A percentile compares a stretch with the other conserved stretches of the same genome.
Conservation (phyloP, 2,329 filamentous ascomycete species). For the Trichoderma koningii region DNA sequence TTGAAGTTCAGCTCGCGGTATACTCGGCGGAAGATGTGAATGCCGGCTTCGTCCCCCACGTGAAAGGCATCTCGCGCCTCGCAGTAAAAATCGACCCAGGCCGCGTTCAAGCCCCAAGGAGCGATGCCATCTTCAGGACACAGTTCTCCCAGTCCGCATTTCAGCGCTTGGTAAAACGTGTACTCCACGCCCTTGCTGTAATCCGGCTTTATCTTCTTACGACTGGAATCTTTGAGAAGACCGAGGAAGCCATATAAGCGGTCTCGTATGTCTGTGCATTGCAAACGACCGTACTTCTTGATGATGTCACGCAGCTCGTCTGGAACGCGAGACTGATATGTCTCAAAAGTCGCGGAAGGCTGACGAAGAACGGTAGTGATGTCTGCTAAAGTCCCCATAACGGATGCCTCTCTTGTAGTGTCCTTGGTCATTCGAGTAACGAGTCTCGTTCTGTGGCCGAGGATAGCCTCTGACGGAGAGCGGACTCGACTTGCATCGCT, state of each 20-base stretch:
- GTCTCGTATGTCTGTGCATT: conserved; percentile 6
- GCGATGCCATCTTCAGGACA: not conserved
- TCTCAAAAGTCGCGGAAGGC: not conserved
- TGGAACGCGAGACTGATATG: conserved; percentile 1
- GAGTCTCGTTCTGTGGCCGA: not conserved
- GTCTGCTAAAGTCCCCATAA: not conserved
- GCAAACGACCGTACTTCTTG: not conserved
- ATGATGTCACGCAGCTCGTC: not conserved
- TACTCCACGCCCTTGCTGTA: not conserved
- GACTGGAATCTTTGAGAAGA: not conserved
- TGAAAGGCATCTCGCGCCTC: conserved; percentile 1
- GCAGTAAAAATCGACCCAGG: not conserved
- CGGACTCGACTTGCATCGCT: not conserved
- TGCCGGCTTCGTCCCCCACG: not conserved
- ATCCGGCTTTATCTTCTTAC: not conserved
- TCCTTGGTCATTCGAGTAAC: conserved; percentile 2
- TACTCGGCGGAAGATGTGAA: not conserved
- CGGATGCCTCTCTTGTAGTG: not conserved
- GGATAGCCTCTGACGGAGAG: not conserved
- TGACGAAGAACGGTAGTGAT: not conserved
- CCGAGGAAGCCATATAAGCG: conserved; percentile 7
- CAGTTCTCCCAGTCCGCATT: not conserved
- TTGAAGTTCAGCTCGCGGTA: conserved; percentile 2
- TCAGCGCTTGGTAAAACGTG: conserved; percentile 1
- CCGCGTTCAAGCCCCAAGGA: not conserved